A percentile compares a stretch with the other conserved stretches of the same genome.
Conservation (phyloP, 306 rosid genomes). For the Gleditsia sinensis region DNA sequence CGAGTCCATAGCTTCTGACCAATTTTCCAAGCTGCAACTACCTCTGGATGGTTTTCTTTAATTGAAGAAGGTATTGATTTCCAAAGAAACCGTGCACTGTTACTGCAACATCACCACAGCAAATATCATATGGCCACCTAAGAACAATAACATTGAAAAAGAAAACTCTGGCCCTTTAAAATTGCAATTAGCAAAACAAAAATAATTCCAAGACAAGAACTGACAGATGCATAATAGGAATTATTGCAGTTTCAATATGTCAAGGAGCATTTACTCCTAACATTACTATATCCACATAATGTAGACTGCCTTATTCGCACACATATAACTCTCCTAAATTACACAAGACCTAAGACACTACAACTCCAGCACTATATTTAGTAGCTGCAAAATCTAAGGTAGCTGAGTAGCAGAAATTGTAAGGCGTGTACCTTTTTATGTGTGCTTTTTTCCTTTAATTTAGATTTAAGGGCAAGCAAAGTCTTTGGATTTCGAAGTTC, state of each 20-base stretch:
- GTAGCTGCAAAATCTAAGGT: background rate
- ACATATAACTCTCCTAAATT: background rate
- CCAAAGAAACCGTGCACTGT: conserved; percentile 92
- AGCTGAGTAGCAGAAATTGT: background rate
- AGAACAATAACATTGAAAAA: background rate
- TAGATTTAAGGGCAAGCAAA: background rate
- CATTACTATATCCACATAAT: background rate
- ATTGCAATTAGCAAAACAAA: background rate
- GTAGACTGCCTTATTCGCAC: background rate
- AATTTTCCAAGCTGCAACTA: conserved; percentile 77
- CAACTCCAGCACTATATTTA: background rate
- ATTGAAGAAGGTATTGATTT: conserved; percentile 66
- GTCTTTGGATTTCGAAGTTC: background rate
- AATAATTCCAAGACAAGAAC: background rate
- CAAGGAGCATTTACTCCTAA: background rate
- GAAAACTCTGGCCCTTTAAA: background rate
- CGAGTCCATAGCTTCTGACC: conserved; percentile 78
- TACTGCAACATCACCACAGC: conserved; percentile 62
- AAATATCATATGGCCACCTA: conserved; percentile 20
- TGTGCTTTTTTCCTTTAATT: background rate
- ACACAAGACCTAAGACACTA: background rate
- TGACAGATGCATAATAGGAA: background rate
- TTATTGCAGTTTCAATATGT: background rate
- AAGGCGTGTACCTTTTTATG: background rate
- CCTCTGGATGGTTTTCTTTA: conserved; percentile 73